Percentiles rank a stretch among this genome's conserved stretches.
phyloP scores from a whole-genome alignment of 352 stramenopile genomes.

The Phytophthora pistaciae region DNA sequence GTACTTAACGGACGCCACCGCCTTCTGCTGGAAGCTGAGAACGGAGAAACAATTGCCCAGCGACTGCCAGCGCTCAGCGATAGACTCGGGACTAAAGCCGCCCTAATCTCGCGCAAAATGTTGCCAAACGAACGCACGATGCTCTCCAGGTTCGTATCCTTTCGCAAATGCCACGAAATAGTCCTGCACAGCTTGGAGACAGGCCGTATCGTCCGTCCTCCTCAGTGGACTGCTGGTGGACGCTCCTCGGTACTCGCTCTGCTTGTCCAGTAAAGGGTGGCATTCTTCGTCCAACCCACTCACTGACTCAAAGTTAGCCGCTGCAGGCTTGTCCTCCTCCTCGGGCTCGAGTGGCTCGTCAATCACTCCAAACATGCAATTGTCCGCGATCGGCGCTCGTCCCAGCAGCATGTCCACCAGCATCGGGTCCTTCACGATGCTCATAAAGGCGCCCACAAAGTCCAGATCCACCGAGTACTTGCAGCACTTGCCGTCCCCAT shows the following conservation, averaged over 20 bases:
- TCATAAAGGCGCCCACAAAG: constrained; percentile 27
- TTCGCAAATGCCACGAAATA: not conserved
- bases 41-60: not conserved
- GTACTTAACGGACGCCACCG: not conserved
- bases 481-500: constrained; percentile 26
- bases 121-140: not conserved
- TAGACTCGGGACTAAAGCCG: not conserved
- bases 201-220: not conserved
- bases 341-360: not conserved
- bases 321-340: not conserved
- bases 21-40: constrained; percentile 1
- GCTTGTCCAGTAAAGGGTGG: not conserved
- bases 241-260: not conserved
- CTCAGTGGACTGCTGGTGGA: not conserved
- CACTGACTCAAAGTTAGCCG: not conserved
- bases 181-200: not conserved
- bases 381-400: constrained; percentile 34
- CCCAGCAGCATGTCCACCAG: constrained; percentile 41
- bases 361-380: constrained; percentile 28
- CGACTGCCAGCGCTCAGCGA: not conserved
- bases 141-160: not conserved
- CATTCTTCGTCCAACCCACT: not conserved
- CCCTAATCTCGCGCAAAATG: not conserved
- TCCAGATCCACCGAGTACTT: constrained; percentile 25
- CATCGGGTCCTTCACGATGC: constrained; percentile 33